A percentile compares a stretch with the other conserved stretches of the same genome.
phyloP scores from a whole-genome alignment of 306 rosid genomes.

The Acmispon strigosus region DNA sequence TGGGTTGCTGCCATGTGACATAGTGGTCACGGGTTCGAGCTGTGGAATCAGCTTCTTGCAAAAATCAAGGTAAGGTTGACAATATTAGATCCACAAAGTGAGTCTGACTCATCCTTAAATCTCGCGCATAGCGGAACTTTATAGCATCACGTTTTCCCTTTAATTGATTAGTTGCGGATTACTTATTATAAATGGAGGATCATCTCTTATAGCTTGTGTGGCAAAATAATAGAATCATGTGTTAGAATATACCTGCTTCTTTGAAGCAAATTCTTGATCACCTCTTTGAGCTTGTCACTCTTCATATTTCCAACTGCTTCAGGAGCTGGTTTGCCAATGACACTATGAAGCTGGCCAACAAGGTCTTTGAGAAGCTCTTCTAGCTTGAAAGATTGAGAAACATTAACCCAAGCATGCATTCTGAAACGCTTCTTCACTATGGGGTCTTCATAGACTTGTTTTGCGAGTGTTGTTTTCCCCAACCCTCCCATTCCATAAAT shows the following conservation, averaged over 20 bases:
- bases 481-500: conserved; percentile 52
- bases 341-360: conserved; percentile 37
- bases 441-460: conserved; percentile 45
- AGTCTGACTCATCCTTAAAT: no score
- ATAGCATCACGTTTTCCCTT: no score
- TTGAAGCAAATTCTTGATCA: conserved; percentile 35
- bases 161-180: no score
- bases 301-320: conserved; percentile 31
- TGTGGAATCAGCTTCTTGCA: no score
- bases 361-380: conserved; percentile 38
- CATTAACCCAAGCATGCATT: conserved; percentile 48
- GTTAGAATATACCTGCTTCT: conserved; percentile 23
- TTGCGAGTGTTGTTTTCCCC: conserved; percentile 53
- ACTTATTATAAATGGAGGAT: no score
- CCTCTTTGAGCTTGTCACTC: conserved; percentile 17
- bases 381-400: conserved; percentile 19
- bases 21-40: no score
- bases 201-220: no score
- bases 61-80: no score
- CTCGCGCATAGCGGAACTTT: no score
- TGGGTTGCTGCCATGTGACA: no score
- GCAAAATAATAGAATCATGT: no score
- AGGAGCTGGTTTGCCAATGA: conserved; percentile 42
- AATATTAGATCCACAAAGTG: no score
- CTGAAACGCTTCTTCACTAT: conserved; percentile 38